Conservation (phyloP, 495 filamentous ascomycete genomes). For the Aspergillus cristatus region DNA sequence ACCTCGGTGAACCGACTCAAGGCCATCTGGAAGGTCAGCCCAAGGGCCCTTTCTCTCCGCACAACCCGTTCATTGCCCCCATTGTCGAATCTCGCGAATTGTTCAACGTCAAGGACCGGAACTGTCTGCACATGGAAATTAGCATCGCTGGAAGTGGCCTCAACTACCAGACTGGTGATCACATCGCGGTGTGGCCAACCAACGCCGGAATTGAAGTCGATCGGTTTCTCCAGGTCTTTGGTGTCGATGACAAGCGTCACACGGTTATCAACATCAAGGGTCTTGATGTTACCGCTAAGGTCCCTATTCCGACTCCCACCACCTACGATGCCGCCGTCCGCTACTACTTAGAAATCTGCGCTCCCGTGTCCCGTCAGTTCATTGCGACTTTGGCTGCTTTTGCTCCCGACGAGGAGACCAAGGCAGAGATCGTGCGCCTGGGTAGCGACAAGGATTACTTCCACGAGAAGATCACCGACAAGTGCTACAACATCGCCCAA, state of each 20-base stretch:
- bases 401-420: constrained; percentile 73
- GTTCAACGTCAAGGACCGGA: constrained; percentile 85
- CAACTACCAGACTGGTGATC: constrained; percentile 91
- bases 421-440: constrained; percentile 78
- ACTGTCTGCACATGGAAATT: constrained; percentile 96
- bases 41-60: constrained; percentile 89
- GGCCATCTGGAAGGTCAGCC: constrained; percentile 78
- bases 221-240: constrained; percentile 74
- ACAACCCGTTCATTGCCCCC: constrained; percentile 95
- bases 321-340: constrained; percentile 91
- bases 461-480: constrained; percentile 71
- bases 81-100: constrained; percentile 84
- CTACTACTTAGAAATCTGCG: constrained; percentile 96
- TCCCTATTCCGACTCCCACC: constrained; percentile 94
- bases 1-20: constrained; percentile 93
- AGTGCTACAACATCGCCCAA: constrained; percentile 85
- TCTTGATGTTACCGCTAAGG: constrained; percentile 90
- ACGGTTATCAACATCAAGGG: constrained; percentile 84
- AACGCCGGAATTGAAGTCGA: constrained; percentile 91
- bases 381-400: constrained; percentile 80
- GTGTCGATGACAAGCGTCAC: constrained; percentile 65
- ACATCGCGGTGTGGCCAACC: constrained; percentile 95
- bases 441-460: constrained; percentile 96
- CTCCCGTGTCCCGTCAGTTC: constrained; percentile 93
- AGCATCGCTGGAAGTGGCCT: constrained; percentile 74